Evolutionary conservation across 345 rosid genomes (phyloP), one percentile per base, ranked within the genome.

Genomic region (Microcos paniculata): DNA sequence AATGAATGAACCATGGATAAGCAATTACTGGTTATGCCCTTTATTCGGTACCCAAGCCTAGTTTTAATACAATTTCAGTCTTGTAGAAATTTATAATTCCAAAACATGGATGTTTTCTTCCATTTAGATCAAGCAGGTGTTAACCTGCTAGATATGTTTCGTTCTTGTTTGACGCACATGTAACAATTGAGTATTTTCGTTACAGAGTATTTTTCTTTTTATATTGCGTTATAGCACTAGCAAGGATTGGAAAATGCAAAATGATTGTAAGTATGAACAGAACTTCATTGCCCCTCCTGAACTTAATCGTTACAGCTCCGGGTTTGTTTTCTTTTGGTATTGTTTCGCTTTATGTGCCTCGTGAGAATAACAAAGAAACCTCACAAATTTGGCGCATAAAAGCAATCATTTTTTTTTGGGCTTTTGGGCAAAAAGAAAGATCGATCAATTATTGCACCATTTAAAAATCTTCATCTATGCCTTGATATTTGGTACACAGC

Each of bases 1-100:
- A 93, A 30, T 93, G 94, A 93, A 30, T 93, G 77, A 74, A 62
- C 52, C 15, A 61, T 8, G 45, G 38, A 31, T 74, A 40, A 24
- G 35, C 51, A 42, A 23, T 0, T 38, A 43, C 19, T 18, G 52
- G 56, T 59, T 42, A 8, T 9, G 21, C 40, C 57, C 18, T 15
- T 6, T 19, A 12, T 35, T 3, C 12, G 62, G 28, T 46, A n/a
- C 61, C 55, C 59, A 31, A 10, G 11, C 30, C 62, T 33, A 33
- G 46, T 5, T 19, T 38, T 51, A 26, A 26, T 31, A 24, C 1
- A 8, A 4, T 55, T 53, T 9, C 18, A 13, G n/a, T 53, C 58
- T 8, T 53, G 40, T 35, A 35, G 6, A 35, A 4, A 21, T n/a
- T n/a, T 10, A 11, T 18, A 49, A 48, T 18, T 26, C 23, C 26